Conservation (phyloP, 2,329 filamentous ascomycete species). For the Trichoderma simmonsii region DNA sequence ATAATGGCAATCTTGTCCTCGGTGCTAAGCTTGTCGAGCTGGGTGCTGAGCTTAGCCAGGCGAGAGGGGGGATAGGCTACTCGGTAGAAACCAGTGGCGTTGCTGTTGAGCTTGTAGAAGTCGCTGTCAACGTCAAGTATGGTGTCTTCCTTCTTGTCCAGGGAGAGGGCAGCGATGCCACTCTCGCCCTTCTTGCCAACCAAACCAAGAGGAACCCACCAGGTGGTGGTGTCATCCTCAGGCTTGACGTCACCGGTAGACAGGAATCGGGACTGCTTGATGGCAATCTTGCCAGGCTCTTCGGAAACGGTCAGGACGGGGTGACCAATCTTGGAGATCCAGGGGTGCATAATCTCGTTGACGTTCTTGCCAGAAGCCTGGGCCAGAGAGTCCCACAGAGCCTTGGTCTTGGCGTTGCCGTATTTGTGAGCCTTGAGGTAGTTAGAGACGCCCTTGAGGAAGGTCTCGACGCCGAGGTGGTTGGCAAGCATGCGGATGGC, state of each 20-base stretch:
- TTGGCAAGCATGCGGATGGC: slow-evolving; percentile 94
- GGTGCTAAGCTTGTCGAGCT: slow-evolving; percentile 71
- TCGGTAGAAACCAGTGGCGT: slow-evolving; percentile 84
- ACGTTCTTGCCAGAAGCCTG: slow-evolving; percentile 87
- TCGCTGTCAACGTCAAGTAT: slow-evolving; percentile 69
- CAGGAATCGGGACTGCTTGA: slow-evolving; percentile 87
- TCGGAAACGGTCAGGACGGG: slow-evolving; percentile 85
- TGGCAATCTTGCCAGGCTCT: slow-evolving; percentile 73
- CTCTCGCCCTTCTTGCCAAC: slow-evolving; percentile 68
- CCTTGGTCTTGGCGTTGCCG: slow-evolving; percentile 84
- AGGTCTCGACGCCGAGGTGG: slow-evolving; percentile 82
- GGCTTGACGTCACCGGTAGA: slow-evolving; percentile 86
- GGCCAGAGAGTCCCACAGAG: slow-evolving; percentile 84
- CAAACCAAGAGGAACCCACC: slow-evolving; percentile 92
- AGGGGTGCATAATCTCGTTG: slow-evolving; percentile 81
- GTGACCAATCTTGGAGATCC: slow-evolving; percentile 95
- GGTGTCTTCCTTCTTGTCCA: slow-evolving; percentile 74
- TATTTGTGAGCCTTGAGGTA: slow-evolving; percentile 90
- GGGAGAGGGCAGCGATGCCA: slow-evolving; percentile 60
- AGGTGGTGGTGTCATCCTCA: slow-evolving; percentile 85
- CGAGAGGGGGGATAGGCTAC: slow-evolving; percentile 89
- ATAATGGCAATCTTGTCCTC: slow-evolving; percentile 93
- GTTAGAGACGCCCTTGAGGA: slow-evolving; percentile 83
- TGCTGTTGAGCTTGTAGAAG: slow-evolving; percentile 93
- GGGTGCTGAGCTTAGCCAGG: slow-evolving; percentile 73